Evolutionary conservation across 2,329 filamentous ascomycete species (phyloP).

Genomic region (Pseudomassariella vexata): DNA sequence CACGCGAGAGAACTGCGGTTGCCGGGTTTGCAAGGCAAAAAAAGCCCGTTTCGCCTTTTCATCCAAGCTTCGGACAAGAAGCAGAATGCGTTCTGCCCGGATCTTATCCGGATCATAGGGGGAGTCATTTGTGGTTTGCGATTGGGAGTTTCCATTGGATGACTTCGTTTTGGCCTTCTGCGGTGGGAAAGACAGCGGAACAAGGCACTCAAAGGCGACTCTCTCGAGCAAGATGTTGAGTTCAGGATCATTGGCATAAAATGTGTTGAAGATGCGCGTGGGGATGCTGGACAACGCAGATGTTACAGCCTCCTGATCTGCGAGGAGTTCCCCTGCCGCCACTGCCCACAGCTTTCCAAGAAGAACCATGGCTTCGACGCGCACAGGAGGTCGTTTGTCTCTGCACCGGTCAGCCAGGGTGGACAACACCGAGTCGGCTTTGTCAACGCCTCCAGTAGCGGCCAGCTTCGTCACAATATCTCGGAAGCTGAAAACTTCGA

Average conservation of each 20-base stretch:
- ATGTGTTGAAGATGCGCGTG: conserved; percentile 77
- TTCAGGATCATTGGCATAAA: conserved; percentile 84
- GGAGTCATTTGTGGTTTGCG: conserved; percentile 38
- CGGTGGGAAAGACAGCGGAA: conserved; percentile 85
- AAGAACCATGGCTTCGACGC: conserved; percentile 79
- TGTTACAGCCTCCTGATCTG: conserved; percentile 71
- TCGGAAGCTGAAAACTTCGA: conserved; percentile 74
- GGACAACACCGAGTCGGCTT: conserved; percentile 71
- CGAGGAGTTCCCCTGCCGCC: conserved; percentile 77
- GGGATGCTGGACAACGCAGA: conserved; percentile 77
- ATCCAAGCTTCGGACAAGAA: conserved; percentile 75
- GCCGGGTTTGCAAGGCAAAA: conserved; percentile 76
- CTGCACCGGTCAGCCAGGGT: conserved; percentile 83
- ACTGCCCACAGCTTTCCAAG: conserved; percentile 91
- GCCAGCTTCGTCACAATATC: conserved; percentile 81
- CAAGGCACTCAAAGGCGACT: conserved; percentile 77
- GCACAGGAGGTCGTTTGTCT: conserved; percentile 75
- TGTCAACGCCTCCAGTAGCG: conserved; percentile 65
- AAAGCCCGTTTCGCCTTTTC: conserved; percentile 77
- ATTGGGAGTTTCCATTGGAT: conserved; percentile 49
- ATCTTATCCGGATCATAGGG: conserved; percentile 66
- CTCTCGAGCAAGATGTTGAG: conserved; percentile 80
- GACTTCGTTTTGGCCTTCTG: conserved; percentile 60
- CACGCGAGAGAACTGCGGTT: conserved; percentile 67
- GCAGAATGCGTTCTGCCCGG: conserved; percentile 75